A percentile compares a stretch with the other conserved stretches of the same genome.
phyloP scores from a whole-genome alignment of 2,329 filamentous ascomycete species.

The Verruconis gallopava region DNA sequence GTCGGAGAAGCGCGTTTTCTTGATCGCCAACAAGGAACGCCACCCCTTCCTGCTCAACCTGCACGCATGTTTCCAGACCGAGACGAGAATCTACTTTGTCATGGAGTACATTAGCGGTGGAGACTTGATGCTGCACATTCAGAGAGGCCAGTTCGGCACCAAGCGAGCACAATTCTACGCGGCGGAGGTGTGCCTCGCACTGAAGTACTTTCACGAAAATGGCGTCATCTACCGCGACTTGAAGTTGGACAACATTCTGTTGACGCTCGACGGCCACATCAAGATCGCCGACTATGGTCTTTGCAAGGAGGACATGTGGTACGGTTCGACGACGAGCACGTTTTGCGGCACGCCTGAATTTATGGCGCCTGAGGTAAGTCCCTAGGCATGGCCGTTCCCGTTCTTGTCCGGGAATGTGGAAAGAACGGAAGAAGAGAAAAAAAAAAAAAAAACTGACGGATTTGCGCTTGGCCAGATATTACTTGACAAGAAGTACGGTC shows the following conservation, averaged over 20 bases:
- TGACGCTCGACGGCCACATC: conserved; percentile 92
- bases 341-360: conserved; percentile 99
- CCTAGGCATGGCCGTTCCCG: conserved; percentile 19
- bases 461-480: conserved; percentile 51
- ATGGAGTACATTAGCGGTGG: conserved; percentile 99
- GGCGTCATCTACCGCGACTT: conserved; percentile 89
- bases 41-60: conserved; percentile 92
- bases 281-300: conserved; percentile 98
- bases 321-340: conserved; percentile 87
- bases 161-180: conserved; percentile 99
- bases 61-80: conserved; percentile 97
- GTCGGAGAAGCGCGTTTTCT: conserved; percentile 93
- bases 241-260: conserved; percentile 77
- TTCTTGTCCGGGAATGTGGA: no score
- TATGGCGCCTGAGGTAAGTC: conserved; percentile 82
- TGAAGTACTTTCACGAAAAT: conserved; percentile 99
- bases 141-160: conserved; percentile 87
- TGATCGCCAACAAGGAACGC: conserved; percentile 92
- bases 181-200: conserved; percentile 86
- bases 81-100: conserved; percentile 96
- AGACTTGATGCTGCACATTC: conserved; percentile 98
- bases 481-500: conserved; percentile 94
- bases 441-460: neutral
- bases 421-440: no score
- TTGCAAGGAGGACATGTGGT: conserved; percentile 99